Evolutionary conservation across 108 stramenopile species (phyloP), one percentile per base, ranked within the genome.

Genomic region (Mayamaea pseudoterrestris): DNA sequence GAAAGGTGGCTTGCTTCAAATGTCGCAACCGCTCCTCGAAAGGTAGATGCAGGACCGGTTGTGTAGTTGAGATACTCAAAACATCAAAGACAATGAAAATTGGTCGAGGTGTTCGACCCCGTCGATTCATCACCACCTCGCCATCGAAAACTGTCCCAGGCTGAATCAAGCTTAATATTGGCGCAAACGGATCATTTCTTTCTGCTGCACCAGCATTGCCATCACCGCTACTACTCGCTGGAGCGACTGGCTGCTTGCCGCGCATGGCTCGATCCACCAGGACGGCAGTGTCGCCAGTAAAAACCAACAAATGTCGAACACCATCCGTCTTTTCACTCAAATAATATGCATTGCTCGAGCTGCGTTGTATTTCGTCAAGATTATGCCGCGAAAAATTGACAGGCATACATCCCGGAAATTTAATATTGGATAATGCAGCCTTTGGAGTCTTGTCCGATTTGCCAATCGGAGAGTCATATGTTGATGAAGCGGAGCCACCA

Each of bases 291-390:
- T 73, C 66, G n/a, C 79, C 87, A 12, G 87, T 80, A 61, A 90
- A 90, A 30, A 93, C 67, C 68, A 97, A 49, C 44, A 97, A 74
- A 55, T 97, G 92, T 2, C 96, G 76, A 25, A 95, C 91, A 3
- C 96, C 96, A 56, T 97, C 96, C 35, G 93, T 94, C 76, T 97
- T 97, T 68, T 97, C 96, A 46, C 90, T 84, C 43, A 94, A 47
- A 69, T 65, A 93, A 62, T 97, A 97, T 30, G 71, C 81, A 63
- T 67, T 66, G 18, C 59, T 59, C 27, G 66, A 66, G 18, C 65
- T 65, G 25, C 71, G 49, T 53, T 93, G 90, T 1, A 96, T 80
- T 44, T 81, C 77, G 49, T 86, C 86, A 53, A 96, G 83, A 58
- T 93, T 83, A 37, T 90, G 87, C 34, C 93, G 73, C 22, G 82